phyloP scores from a whole-genome alignment of 2,329 filamentous ascomycete species.

The Cladosporium halotolerans region DNA sequence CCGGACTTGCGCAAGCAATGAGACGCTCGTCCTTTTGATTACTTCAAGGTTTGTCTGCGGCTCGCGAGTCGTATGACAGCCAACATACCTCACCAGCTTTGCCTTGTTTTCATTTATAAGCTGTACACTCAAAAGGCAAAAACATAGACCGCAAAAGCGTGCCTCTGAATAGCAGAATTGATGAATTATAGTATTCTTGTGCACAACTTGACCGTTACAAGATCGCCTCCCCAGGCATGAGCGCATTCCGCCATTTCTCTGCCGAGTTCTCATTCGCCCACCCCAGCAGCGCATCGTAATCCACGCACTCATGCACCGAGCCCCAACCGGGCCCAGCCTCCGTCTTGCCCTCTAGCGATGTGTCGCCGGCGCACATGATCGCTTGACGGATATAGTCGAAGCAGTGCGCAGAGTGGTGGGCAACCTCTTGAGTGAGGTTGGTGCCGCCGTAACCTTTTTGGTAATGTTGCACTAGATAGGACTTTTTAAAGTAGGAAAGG shows the following conservation, averaged over 20 bases:
- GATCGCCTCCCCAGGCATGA: constrained; percentile 5
- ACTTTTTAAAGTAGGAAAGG: neutral
- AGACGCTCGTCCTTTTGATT: too few relatives aligned
- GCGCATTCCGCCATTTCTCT: constrained; percentile 8
- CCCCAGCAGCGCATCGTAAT: constrained; percentile 5
- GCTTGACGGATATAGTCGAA: constrained; percentile 29
- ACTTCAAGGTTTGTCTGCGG: too few relatives aligned
- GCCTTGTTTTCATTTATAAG: too few relatives aligned
- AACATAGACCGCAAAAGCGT: too few relatives aligned
- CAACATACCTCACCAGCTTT: too few relatives aligned
- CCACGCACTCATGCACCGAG: constrained; percentile 7
- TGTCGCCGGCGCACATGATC: constrained; percentile 27
- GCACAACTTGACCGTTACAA: neutral
- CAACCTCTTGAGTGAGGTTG: constrained; percentile 15
- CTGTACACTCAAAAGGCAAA: too few relatives aligned
- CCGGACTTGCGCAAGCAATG: too few relatives aligned
- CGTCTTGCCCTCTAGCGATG: constrained; percentile 21
- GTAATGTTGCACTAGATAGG: constrained; percentile 10
- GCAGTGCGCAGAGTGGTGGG: constrained; percentile 25
- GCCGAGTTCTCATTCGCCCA: constrained; percentile 11
- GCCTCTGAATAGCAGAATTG: too few relatives aligned
- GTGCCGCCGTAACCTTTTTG: constrained; percentile 16
- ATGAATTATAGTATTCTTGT: neutral
- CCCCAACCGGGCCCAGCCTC: constrained; percentile 9
- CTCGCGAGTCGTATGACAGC: neutral